Evolutionary conservation across 192 early-diverging fungal species (phyloP), one percentile per base, ranked within the genome.

Genomic region (Coemansia sp.): DNA sequence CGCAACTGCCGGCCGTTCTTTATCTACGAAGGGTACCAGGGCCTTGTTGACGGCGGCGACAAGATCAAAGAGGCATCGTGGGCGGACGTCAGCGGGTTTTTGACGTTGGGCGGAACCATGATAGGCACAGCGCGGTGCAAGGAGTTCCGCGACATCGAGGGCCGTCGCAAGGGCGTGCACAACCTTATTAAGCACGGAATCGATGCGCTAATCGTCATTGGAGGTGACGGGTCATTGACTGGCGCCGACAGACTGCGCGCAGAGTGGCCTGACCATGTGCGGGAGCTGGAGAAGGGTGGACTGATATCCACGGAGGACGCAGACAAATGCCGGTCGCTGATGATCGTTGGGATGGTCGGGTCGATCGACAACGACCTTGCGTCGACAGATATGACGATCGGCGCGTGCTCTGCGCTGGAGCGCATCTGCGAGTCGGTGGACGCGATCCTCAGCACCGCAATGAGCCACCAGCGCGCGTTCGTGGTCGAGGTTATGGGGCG

Each of bases 401-500:
- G 96, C 41, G 93, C 95, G 13, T 88, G 90, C 57, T 95, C 93
- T 1, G 89, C 93, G 43, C 87, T 99, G 43, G 92, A 94, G 66
- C 88, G 96, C 40, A 96, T 99, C 69, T 99, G 96, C 77, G 96
- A 99, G 70, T 86, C 89, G 41, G 89, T 99, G 2, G 96, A 99
- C 70, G 90, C 92, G 0, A 91, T 99, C 45, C 87, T 89, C 2
- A 92, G 92, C 41, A 99, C 96, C 4, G 96, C 96, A 0, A 85
- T 88, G 42, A 94, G 92, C 72, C 96, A 99, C 73, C 92, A 92
- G 59, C 90, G 96, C 54, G 96, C 96, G 9, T 99, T 99, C 70
- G 93, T 99, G 13, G 87, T 99, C 38, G 96, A 99, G 66, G 96
- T 99, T 36, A 99, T 99, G 96, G 96, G 95, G 10, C 88, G 96